These are phyloP conservation scores for Saitozyma podzolica DNA, from an alignment of 768 basidiomycete genomes.

Conservation along the genomic window DNA sequence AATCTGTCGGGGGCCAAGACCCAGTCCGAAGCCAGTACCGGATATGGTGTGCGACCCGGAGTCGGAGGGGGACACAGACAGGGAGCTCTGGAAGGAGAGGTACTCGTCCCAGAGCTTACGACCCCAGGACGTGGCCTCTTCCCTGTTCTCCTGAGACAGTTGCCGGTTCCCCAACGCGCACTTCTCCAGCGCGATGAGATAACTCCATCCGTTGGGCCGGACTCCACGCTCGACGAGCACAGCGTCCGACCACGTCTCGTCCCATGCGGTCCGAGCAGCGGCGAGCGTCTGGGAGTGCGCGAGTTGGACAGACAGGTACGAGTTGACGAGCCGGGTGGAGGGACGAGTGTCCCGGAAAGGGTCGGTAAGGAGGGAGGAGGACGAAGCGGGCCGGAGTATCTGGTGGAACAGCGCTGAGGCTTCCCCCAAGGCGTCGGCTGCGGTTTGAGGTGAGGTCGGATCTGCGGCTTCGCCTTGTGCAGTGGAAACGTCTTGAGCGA, in stretches of 20 bases:
- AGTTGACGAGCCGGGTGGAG: constrained; percentile 68
- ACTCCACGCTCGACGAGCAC: not conserved
- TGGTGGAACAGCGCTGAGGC: constrained; percentile 65
- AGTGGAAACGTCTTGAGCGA: no score
- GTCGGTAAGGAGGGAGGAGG: not conserved
- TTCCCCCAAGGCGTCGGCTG: constrained; percentile 71
- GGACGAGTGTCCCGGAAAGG: constrained; percentile 63
- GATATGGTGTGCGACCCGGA: not conserved
- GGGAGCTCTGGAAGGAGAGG: constrained; percentile 32
- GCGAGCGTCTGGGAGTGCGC: constrained; percentile 59
- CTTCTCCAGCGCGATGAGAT: constrained; percentile 68
- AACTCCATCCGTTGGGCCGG: constrained; percentile 59
- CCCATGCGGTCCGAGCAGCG: constrained; percentile 59
- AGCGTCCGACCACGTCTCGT: constrained; percentile 30
- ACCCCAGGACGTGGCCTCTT: constrained; percentile 59
- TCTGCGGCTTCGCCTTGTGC: not conserved
- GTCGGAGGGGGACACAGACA: not conserved
- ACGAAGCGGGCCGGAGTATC: constrained; percentile 57
- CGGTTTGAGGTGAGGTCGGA: constrained; percentile 61
- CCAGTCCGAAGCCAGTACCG: constrained; percentile 3
- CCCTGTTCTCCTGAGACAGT: constrained; percentile 54
- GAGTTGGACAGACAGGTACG: constrained; percentile 78
- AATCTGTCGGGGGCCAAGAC: constrained; percentile 52
- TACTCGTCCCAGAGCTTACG: constrained; percentile 70
- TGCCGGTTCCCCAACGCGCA: constrained; percentile 58